Evolutionary conservation across 169 alveolate genomes (phyloP).

Genomic region (Neospora caninum): DNA sequence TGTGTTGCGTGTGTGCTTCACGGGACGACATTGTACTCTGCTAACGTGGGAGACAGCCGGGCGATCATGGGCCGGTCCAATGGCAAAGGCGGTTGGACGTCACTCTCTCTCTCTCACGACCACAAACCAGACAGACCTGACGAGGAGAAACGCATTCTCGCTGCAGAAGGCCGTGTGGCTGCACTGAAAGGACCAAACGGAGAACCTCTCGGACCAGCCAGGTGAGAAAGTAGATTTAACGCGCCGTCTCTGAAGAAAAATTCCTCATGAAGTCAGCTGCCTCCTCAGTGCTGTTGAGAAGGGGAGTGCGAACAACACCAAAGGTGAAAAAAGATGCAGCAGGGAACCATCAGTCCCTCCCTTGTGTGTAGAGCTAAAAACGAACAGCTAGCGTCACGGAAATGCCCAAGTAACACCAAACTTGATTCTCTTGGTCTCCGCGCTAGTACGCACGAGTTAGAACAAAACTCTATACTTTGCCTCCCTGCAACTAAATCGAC

Average conservation of each 20-base stretch:
- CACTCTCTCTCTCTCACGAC: slow-evolving; percentile 56
- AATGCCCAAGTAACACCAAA: no score
- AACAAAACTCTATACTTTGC: no score
- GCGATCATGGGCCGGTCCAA: slow-evolving; percentile 45
- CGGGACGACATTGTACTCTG: slow-evolving; percentile 40
- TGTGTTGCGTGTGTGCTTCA: slow-evolving; percentile 41
- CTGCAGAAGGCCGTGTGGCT: slow-evolving; percentile 46
- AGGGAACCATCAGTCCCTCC: no score
- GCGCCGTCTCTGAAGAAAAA: background rate
- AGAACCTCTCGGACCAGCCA: slow-evolving; percentile 27
- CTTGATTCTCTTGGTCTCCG: no score
- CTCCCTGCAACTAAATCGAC: no score
- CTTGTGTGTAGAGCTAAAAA: no score
- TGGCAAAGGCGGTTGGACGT: slow-evolving; percentile 28
- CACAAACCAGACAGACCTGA: slow-evolving; percentile 65
- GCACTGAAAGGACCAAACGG: slow-evolving; percentile 48
- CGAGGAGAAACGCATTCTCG: slow-evolving; percentile 39
- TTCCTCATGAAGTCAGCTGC: no score
- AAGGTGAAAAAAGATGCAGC: no score
- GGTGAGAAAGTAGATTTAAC: background rate
- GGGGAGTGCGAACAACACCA: no score
- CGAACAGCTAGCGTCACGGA: no score
- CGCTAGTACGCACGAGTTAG: no score
- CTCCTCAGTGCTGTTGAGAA: no score
- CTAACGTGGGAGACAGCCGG: slow-evolving; percentile 65